Conservation (phyloP, 805 yeast genomes). For the Lachancea meyersii region DNA sequence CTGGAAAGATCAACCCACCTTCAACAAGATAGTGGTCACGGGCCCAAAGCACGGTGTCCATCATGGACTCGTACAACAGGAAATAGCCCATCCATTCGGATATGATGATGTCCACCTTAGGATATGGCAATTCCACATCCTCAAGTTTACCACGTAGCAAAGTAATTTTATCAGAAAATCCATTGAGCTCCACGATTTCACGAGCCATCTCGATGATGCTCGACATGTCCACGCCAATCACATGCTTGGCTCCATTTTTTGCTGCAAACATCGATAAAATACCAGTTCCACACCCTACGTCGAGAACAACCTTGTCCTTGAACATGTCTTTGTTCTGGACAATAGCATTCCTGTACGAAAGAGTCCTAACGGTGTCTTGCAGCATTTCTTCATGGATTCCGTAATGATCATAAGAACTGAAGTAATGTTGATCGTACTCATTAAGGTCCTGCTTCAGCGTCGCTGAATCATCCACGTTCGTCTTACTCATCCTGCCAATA, state of each 20-base stretch:
- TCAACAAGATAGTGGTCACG: slow-evolving; percentile 74
- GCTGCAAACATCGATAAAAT: slow-evolving; percentile 97
- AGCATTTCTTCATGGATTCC: slow-evolving; percentile 99
- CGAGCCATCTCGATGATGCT: slow-evolving; percentile 95
- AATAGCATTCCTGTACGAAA: slow-evolving; percentile 87
- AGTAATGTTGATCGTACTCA: slow-evolving; percentile 84
- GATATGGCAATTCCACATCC: slow-evolving; percentile 80
- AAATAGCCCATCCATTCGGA: slow-evolving; percentile 99
- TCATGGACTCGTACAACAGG: slow-evolving; percentile 91
- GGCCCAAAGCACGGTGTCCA: slow-evolving; percentile 91
- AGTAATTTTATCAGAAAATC: slow-evolving; percentile 79
- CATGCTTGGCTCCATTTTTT: slow-evolving; percentile 97
- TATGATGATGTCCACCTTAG: slow-evolving; percentile 87
- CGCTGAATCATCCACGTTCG: slow-evolving; percentile 41
- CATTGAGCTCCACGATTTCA: slow-evolving; percentile 77
- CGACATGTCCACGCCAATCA: slow-evolving; percentile 95
- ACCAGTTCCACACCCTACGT: slow-evolving; percentile 99
- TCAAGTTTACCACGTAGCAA: slow-evolving; percentile 88
- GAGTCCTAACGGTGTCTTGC: slow-evolving; percentile 88
- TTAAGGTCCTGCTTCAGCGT: slow-evolving; percentile 61
- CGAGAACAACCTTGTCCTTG: slow-evolving; percentile 89
- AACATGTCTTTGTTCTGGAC: slow-evolving; percentile 81
- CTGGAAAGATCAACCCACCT: slow-evolving; percentile 93
- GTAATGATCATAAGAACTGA: slow-evolving; percentile 90
- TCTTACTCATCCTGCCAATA: slow-evolving; percentile 21